Base-by-base conservation (phyloP, 345 rosid species). In the Stellera chamaejasme region DNA sequence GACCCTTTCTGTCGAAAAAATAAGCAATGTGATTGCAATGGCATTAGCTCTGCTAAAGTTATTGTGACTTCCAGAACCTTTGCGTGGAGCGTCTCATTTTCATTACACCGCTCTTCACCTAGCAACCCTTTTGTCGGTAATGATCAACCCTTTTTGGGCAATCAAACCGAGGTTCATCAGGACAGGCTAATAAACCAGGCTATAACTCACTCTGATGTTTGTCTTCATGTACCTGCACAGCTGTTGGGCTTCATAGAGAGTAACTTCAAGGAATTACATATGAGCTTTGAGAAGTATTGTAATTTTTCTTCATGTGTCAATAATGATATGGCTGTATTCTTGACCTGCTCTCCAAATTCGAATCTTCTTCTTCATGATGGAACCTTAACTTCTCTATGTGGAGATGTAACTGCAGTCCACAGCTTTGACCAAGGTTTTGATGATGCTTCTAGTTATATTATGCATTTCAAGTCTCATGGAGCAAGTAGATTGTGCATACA, bases 281-380 rank as follows among this genome's bases (percentile, higher is more conserved):
- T 52, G 27, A 16, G 55, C n/a, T 64, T 47, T 48, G 76, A 64
- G 47, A 66, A 69, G 56, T 58, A n/a, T 66, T 51, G 44, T 63
- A 66, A 58, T 48, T 57, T 39, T 60, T 65, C 75, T 52, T 45
- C 62, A 10, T 55, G 60, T 60, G 48, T 53, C n/a, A 48, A 54
- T 66, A 58, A 47, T 43, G 27, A 45, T 48, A 52, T 59, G 52
- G 48, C 62, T 54, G 55, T 52, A 64, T 27, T 54, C 74, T 69
- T 62, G 45, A 54, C 36, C 2, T 32, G 39, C 9, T 32, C 58
- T 63, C 55, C 71, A 58, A 60, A 50, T 69, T 67, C 69, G 54
- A 66, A 57, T 60, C 54, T 54, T 70, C 67, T 85, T 49, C 73
- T 80, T 75, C 84, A 83, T 13, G 85, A 74, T 39, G 86, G 95